Conservation (phyloP, 2,329 filamentous ascomycete genomes). For the Alternaria gansuensis region DNA sequence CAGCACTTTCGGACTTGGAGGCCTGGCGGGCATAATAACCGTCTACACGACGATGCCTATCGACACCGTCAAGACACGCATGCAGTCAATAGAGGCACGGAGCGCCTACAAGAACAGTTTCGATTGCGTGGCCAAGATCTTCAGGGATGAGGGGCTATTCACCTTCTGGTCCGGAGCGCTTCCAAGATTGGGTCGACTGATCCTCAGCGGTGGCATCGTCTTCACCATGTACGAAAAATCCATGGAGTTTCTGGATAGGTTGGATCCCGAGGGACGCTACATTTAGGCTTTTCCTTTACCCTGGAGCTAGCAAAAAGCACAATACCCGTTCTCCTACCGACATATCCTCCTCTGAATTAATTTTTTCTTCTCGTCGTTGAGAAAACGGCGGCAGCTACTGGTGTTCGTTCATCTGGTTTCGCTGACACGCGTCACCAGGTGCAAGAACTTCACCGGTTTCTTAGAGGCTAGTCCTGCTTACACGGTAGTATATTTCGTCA, state of each 20-base stretch:
- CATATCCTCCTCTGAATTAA: neutral
- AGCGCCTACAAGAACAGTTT: constrained; percentile 86
- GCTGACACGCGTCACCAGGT: neutral
- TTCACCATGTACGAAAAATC: constrained; percentile 98
- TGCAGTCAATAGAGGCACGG: constrained; percentile 93
- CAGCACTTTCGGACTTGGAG: constrained; percentile 91
- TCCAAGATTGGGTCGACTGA: constrained; percentile 81
- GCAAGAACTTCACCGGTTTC: constrained; percentile 3
- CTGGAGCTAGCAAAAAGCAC: neutral
- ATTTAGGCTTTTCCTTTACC: constrained; percentile 61
- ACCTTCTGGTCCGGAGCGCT: constrained; percentile 96
- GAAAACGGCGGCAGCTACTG: neutral
- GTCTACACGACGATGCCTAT: constrained; percentile 77
- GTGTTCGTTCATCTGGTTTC: neutral
- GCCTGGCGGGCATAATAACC: constrained; percentile 87
- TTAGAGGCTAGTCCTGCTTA: neutral
- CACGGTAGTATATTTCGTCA: neutral
- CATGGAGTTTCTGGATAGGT: constrained; percentile 81
- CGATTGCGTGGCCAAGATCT: constrained; percentile 81
- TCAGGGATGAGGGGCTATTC: constrained; percentile 85
- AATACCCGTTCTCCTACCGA: neutral
- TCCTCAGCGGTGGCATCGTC: constrained; percentile 94
- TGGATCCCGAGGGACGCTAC: constrained; percentile 86
- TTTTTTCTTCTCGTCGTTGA: neutral
- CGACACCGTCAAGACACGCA: constrained; percentile 94